Evolutionary conservation across 257 asterid species (phyloP).

Genomic region (Rehmannia glutinosa): DNA sequence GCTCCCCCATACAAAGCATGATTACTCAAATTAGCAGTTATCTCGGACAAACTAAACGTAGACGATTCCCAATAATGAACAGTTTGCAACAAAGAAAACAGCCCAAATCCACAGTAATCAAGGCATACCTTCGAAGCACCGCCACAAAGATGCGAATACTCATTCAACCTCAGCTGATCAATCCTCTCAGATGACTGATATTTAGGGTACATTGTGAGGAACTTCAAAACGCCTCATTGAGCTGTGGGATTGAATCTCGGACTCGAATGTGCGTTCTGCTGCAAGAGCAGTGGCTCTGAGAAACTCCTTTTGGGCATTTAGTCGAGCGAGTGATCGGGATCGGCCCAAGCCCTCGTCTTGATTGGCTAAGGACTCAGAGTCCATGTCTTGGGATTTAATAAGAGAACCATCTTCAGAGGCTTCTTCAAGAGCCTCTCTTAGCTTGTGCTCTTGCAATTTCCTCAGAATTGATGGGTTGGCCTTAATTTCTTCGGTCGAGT

Average conservation of each 20-base stretch:
- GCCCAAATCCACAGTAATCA: slow-evolving; percentile 94
- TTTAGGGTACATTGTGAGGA: slow-evolving; percentile 85
- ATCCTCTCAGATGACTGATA: slow-evolving; percentile 72
- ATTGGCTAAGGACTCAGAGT: slow-evolving; percentile 48
- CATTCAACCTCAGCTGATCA: slow-evolving; percentile 78
- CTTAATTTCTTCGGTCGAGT: slow-evolving; percentile 46
- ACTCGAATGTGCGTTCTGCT: slow-evolving; percentile 66
- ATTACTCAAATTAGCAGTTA: slow-evolving; percentile 86
- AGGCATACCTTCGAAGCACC: slow-evolving; percentile 73
- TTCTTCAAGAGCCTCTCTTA: slow-evolving; percentile 90
- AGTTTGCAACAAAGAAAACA: slow-evolving; percentile 82
- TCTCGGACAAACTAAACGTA: slow-evolving; percentile 82
- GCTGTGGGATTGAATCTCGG: slow-evolving; percentile 61
- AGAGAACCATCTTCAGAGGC: slow-evolving; percentile 91
- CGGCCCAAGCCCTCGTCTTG: slow-evolving; percentile 78
- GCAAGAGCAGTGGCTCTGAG: slow-evolving; percentile 88
- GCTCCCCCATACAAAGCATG: slow-evolving; percentile 95
- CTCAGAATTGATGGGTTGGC: slow-evolving; percentile 53
- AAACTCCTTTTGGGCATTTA: slow-evolving; percentile 83
- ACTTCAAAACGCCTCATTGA: slow-evolving; percentile 67
- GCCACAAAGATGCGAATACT: slow-evolving; percentile 71
- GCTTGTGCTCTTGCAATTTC: slow-evolving; percentile 75
- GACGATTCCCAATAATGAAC: slow-evolving; percentile 88
- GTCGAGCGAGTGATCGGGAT: slow-evolving; percentile 76
- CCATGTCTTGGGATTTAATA: slow-evolving; percentile 68